Base-by-base conservation (phyloP, 1,284 basidiomycete species). In the Irpex rosettiformis region DNA sequence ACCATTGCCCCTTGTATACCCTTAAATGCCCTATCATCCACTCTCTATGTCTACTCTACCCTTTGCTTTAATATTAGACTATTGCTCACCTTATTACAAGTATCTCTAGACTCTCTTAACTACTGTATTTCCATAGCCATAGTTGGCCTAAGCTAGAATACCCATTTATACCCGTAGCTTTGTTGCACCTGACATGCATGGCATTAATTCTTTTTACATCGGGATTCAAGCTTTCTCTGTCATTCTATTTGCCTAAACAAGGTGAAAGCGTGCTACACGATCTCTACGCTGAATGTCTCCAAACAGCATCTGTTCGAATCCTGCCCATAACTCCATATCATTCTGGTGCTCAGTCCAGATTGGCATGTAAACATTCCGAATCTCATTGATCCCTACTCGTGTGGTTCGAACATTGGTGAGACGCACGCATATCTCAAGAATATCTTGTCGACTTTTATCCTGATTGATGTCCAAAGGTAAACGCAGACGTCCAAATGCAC, bases 401-500 rank as follows among this genome's bases (percentile, higher is more conserved):
- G 59, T 56, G 22, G 70, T 65, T 0, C 67, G 62, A 2, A 77
- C 43, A 58, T 79, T 73, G 58, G 69, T 65, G 5, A 76, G 55
- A 4, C 71, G 60, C 27, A 66, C 48, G 55, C 67, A 69, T 5
- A 56, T 66, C 55, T 77, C 71, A 3, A 79, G 58, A 0, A 78
- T 58, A 33, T 72, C 64, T 4, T 51, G 65, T 8, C 68, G 62
- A 7, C 40, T 25, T 6, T 66, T 52, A 5, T 58, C 48, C 59
- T 76, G 48, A 51, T 66, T 62, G 27, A 75, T 69, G 13, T 67
- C 58, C 3, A 79, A 60, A 5, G 75, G 78, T 0, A 79, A 40
- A 3, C 70, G 65, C 4, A 81, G 67, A 1, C 71, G 58, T 2
- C 75, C 73, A 69, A 80, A 80, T 7, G 73, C 71, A 6, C 75